Percentiles rank a stretch among this genome's conserved stretches.
phyloP scores from a whole-genome alignment of 441 rosid species.

The Erodium moschatum region DNA sequence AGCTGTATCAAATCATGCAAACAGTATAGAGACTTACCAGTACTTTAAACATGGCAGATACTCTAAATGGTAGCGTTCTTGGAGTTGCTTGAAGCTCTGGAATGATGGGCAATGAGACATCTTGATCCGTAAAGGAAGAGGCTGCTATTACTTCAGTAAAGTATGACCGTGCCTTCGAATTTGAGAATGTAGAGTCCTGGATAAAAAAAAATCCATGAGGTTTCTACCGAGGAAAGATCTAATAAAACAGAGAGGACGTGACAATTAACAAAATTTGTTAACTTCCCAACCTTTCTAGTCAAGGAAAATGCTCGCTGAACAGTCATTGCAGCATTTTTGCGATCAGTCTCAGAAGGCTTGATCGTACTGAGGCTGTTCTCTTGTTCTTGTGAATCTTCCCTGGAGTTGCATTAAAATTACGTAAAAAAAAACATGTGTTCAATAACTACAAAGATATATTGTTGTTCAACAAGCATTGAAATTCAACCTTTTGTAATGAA shows the following conservation, averaged over 20 bases:
- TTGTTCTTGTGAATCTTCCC: conserved; percentile 53
- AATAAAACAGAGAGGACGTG: conserved; percentile 7
- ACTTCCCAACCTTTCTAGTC: conserved; percentile 46
- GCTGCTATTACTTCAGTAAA: conserved; percentile 54
- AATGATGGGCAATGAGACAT: conserved; percentile 47
- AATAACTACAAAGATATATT: conserved; percentile 11
- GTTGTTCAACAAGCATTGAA: conserved; percentile 15
- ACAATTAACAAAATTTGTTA: conserved; percentile 11
- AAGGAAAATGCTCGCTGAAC: conserved; percentile 88
- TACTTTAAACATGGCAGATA: conserved; percentile 77
- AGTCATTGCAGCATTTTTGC: conserved; percentile 77
- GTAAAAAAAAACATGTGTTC: conserved; percentile 10
- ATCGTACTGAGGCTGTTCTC: conserved; percentile 29
- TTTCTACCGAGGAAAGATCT: conserved; percentile 16
- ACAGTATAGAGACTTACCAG: conserved; percentile 44
- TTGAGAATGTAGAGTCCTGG: conserved; percentile 52
- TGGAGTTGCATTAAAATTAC: conserved; percentile 29
- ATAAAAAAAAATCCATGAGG: conserved; percentile 24
- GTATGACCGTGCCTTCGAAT: conserved; percentile 54
- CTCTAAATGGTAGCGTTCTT: conserved; percentile 69
- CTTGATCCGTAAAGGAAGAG: conserved; percentile 45
- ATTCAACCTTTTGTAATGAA: conserved; percentile 70
- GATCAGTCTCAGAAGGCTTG: conserved; percentile 48
- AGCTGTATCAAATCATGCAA: conserved; percentile 3
- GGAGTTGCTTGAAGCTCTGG: conserved; percentile 61